Evolutionary conservation across 805 yeast genomes (phyloP).

Genomic region (Starmera quercuum): DNA sequence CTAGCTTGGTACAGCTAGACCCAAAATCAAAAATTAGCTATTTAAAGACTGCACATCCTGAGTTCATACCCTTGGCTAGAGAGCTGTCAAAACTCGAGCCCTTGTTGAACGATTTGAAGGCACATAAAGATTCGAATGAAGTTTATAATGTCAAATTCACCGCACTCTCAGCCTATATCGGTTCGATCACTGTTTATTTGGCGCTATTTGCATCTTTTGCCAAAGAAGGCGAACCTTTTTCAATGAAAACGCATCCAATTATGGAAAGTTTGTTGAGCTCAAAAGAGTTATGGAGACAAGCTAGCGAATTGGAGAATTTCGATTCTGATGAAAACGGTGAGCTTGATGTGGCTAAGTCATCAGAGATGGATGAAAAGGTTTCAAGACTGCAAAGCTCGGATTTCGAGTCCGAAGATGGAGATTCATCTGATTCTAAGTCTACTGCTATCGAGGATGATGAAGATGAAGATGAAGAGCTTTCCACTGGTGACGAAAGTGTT

Average conservation of each 20-base stretch:
- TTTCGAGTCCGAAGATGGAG: slow-evolving; percentile 10
- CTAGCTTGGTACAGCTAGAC: slow-evolving; percentile 43
- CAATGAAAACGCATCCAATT: slow-evolving; percentile 80
- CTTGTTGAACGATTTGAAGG: slow-evolving; percentile 29
- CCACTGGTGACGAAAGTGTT: slow-evolving; percentile 11
- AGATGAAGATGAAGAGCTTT: slow-evolving; percentile 4
- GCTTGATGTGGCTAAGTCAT: slow-evolving; percentile 12
- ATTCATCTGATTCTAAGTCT: slow-evolving; percentile 13
- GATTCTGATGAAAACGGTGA: slow-evolving; percentile 8
- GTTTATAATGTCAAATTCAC: slow-evolving; percentile 44
- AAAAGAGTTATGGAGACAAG: slow-evolving; percentile 87
- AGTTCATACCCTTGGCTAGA: slow-evolving; percentile 65
- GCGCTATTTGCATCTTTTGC: slow-evolving; percentile 60
- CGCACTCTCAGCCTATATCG: slow-evolving; percentile 74
- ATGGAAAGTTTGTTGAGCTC: slow-evolving; percentile 82
- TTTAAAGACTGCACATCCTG: slow-evolving; percentile 67
- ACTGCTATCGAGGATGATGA: slow-evolving; percentile 7
- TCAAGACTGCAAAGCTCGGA: slow-evolving; percentile 10
- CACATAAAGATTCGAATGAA: slow-evolving; percentile 23
- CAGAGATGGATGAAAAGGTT: slow-evolving; percentile 10
- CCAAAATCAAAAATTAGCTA: slow-evolving; percentile 43
- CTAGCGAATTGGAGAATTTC: slow-evolving; percentile 26
- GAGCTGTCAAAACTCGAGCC: slow-evolving; percentile 45
- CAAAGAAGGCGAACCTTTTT: slow-evolving; percentile 44
- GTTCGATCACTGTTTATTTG: slow-evolving; percentile 71